Evolutionary conservation across 257 asterid genomes (phyloP), one percentile per base, ranked within the genome.

Genomic region (Schizonepeta tenuifolia): DNA sequence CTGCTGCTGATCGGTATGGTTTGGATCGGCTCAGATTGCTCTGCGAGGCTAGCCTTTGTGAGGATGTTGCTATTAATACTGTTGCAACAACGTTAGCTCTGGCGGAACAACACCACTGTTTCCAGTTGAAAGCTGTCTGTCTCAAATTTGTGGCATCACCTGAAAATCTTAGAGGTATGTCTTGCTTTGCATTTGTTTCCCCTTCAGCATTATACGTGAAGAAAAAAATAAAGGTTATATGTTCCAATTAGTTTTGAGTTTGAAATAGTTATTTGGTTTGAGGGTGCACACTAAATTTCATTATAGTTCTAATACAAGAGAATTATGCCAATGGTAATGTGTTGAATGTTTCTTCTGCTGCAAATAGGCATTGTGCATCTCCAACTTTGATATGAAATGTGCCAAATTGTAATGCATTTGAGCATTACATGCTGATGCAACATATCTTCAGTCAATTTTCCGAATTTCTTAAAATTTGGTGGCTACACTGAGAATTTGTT

Each of bases 101-200:
- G 81, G 97, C 98, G 1, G 98, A 94, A 80, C 98, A 94, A 64
- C 98, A 94, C 73, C 98, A 91, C 67, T 91, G 97, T 80, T 86
- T 88, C 82, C 97, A 87, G 89, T 88, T 94, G 73, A 94, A 94
- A 86, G 79, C 86, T 55, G 91, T 82, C 41, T 94, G 98, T 77
- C 93, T 94, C 62, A 89, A 89, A 76, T 94, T 91, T 75, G 93
- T 87, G 50, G 96, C 96, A 6, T 18, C 54, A 86, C 89, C 90
- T 49, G 95, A 86, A 81, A 94, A 91, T 81, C 98, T 94, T 38
- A 84, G 89, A 88, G 97, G 98, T 84, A 83, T 26, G 13, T 75
- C 68, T 18, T 9, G 26, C 18, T 58, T 7, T 55, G 44, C 74
- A 56, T 68, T 68, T 68, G 15, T 64, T 21, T 35, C 24, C 9